These are phyloP conservation scores for Chlorella sorokiniana DNA, from an alignment of 139 green algal species.

Conservation along the genomic window DNA sequence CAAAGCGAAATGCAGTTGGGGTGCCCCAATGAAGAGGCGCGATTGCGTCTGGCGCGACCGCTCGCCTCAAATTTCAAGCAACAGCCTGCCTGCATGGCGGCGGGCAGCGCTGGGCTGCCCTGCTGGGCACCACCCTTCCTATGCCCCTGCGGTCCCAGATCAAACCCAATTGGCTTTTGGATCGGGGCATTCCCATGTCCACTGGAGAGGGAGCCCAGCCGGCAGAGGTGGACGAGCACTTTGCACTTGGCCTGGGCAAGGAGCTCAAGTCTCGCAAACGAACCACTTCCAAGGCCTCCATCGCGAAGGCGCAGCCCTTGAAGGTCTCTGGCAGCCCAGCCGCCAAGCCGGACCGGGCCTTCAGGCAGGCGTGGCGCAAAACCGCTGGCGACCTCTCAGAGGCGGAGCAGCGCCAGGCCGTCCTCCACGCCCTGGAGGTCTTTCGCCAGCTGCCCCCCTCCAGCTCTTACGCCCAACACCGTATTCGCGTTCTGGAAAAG, in stretches of 20 bases:
- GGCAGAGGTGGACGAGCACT: background rate
- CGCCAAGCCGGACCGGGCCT: background rate
- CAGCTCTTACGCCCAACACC: constrained; percentile 40
- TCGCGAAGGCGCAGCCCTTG: background rate
- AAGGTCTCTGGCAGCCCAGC: constrained; percentile 5
- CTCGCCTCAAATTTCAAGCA: too few species aligned
- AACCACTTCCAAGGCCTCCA: background rate
- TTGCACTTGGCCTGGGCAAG: constrained; percentile 1
- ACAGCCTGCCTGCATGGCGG: too few species aligned
- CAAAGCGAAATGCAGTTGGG: too few species aligned
- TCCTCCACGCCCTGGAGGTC: constrained; percentile 23
- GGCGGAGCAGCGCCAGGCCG: constrained; percentile 18
- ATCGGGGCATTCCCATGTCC: background rate
- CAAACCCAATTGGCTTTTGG: background rate
- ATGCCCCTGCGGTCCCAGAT: too few species aligned
- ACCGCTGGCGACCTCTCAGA: constrained; percentile 26
- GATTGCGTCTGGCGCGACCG: too few species aligned
- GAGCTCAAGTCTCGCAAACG: constrained; percentile 7
- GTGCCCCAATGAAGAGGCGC: too few species aligned
- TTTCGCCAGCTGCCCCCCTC: constrained; percentile 14
- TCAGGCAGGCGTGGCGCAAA: constrained; percentile 2
- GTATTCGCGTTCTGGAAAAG: constrained; percentile 35
- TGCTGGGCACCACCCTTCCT: too few species aligned
- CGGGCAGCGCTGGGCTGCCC: too few species aligned
- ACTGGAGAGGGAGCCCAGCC: background rate